Evolutionary conservation across 768 basidiomycete species (phyloP), one percentile per base, ranked within the genome.

Genomic region (Cystofilobasidium capitatum): DNA sequence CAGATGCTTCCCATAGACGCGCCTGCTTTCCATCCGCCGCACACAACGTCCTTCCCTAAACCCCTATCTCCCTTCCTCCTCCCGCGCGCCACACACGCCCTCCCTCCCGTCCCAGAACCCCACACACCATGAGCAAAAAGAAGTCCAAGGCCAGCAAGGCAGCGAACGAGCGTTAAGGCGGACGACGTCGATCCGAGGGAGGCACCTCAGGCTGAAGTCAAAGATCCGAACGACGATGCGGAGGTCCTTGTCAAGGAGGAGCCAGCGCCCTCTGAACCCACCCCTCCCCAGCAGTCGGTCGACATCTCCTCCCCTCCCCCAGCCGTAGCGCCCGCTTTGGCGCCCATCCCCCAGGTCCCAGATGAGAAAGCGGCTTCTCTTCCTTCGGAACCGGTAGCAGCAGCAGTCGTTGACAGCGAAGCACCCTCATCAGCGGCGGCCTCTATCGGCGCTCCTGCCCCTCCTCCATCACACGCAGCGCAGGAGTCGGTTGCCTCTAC

Each of bases 71-170:
- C n/a, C n/a, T n/a, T n/a, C n/a, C n/a, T n/a, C n/a, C n/a, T n/a
- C n/a, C n/a, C n/a, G n/a, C n/a, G n/a, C n/a, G n/a, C n/a, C n/a
- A n/a, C n/a, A n/a, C 14, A 3, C 31, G 14, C 51, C 33, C 13
- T 17, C 14, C 12, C 22, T 26, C 6, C 8, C 47, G 17, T 2
- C n/a, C n/a, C n/a, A n/a, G n/a, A n/a, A n/a, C n/a, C n/a, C n/a
- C n/a, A n/a, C n/a, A n/a, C 16, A 37, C n/a, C 26, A 64, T 64
- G 63, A 51, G 36, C 24, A 57, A 55, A 39, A 64, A 64, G 51
- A 64, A 64, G 51, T 64, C 63, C 26, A 64, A 64, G 49, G 24
- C 63, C 16, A 54, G 40, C 51, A 55, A 55, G 51, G 51, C 51
- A 8, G 29, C 51, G 10, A n/a, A n/a, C n/a, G n/a, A n/a, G n/a